A percentile compares a stretch with the other conserved stretches of the same genome.
These are phyloP conservation scores for Linnemannia schmuckeri DNA, from an alignment of 192 early-diverging fungal genomes.

Conservation along the genomic window DNA sequence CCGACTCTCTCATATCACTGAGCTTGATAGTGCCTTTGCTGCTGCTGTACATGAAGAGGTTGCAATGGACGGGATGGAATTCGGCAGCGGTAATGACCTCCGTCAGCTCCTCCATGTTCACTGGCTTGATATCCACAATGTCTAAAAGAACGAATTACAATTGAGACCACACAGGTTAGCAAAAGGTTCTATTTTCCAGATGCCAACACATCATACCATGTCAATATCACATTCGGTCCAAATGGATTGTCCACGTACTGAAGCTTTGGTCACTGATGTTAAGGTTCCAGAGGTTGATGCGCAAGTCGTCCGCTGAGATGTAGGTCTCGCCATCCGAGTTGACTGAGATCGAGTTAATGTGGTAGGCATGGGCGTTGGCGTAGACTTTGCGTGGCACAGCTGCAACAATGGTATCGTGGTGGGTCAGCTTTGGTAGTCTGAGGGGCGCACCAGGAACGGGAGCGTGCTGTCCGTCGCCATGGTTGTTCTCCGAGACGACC, in stretches of 20 bases:
- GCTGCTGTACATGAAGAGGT: constrained; percentile 98
- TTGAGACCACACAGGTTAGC: not conserved
- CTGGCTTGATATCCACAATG: constrained; percentile 99
- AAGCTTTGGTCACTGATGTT: constrained; percentile 98
- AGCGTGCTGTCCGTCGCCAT: constrained; percentile 71
- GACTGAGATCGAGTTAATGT: constrained; percentile 99
- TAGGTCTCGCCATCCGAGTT: constrained; percentile 99
- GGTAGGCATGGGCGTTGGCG: constrained; percentile 96
- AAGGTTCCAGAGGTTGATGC: constrained; percentile 99
- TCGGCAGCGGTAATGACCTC: constrained; percentile 99
- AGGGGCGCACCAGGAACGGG: constrained; percentile 61
- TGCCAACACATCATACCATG: not conserved
- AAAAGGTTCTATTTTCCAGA: not conserved
- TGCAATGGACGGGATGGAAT: constrained; percentile 97
- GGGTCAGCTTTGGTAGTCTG: constrained; percentile 87
- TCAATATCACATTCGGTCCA: not conserved
- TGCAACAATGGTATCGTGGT: constrained; percentile 96
- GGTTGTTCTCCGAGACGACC: constrained; percentile 93
- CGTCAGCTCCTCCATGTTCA: constrained; percentile 99
- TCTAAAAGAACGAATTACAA: constrained; percentile 64
- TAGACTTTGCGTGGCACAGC: constrained; percentile 96
- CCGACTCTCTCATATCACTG: constrained; percentile 95
- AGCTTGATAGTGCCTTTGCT: constrained; percentile 98
- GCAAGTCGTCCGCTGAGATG: constrained; percentile 96
- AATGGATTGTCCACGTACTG: constrained; percentile 62